Evolutionary conservation across 2,329 filamentous ascomycete species (phyloP), one percentile per base, ranked within the genome.

Genomic region (Thelonectria discophora): DNA sequence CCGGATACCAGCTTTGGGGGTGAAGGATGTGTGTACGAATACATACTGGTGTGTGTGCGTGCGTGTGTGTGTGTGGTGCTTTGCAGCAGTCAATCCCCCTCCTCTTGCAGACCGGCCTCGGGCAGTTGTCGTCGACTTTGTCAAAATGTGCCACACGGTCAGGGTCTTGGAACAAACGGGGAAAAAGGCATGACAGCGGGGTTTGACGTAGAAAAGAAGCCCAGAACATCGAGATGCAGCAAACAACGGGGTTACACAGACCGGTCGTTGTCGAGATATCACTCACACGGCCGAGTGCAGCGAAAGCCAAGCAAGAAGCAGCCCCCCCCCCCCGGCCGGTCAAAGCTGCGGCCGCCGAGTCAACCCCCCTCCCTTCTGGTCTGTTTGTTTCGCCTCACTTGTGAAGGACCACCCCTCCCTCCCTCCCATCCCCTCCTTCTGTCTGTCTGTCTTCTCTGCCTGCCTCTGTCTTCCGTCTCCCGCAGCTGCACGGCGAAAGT

Each of bases 211-310:
- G 57, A 58, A 61, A 58, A 15, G 48, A 52, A 56, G 27, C 61
- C 58, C 24, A 64, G 61, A 64, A 40, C 61, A 61, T 64, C 61
- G 61, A 64, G 61, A 49, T 61, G 61, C 61, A 64, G 37, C 39
- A n/a, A n/a, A 46, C 45, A 24, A 53, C 61, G 57, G 60, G 53
- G 61, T 56, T 61, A 58, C 57, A 64, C 61, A 64, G 47, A 57
- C 45, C 34, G 34, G 3, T 5, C 34, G 34, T 11, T 9, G 46
- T 47, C 32, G 30, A 49, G 54, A 39, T 53, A 52, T 40, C 32
- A 32, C 34, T 46, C 20, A 24, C 20, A 24, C n/a, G 20, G 42
- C 42, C 42, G 17, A 47, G 43, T 13, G 43, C 46, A 18, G 55
- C 34, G 24, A 43, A 24, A 18, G n/a, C n/a, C n/a, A n/a, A n/a